Conservation (phyloP, 2,329 filamentous ascomycete species). For the Tolypocladium nubicola region DNA sequence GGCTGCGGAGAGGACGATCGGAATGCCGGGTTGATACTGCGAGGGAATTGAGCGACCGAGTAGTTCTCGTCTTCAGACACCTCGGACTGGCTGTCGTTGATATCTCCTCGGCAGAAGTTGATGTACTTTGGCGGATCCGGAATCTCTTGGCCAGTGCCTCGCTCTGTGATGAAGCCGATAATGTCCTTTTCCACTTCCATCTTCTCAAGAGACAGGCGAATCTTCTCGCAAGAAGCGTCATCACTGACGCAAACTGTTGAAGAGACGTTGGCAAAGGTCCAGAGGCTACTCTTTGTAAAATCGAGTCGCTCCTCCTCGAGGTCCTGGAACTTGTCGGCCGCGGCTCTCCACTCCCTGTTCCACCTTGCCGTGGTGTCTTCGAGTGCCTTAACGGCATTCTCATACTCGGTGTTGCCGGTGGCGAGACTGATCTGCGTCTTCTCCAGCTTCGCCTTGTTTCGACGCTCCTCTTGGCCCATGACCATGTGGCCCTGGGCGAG, state of each 20-base stretch:
- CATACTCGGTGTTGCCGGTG: constrained; percentile 85
- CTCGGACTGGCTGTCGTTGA: constrained; percentile 71
- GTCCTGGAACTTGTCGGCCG: constrained; percentile 98
- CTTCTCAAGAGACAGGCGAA: constrained; percentile 82
- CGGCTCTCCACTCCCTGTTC: constrained; percentile 98
- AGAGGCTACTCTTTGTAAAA: constrained; percentile 94
- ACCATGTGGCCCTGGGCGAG: constrained; percentile 99
- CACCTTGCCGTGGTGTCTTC: constrained; percentile 92
- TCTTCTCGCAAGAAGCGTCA: constrained; percentile 92
- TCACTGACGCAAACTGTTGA: constrained; percentile 98
- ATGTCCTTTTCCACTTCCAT: constrained; percentile 98
- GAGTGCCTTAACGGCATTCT: constrained; percentile 80
- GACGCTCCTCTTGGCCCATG: constrained; percentile 97
- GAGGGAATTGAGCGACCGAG: constrained; percentile 89
- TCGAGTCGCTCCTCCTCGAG: constrained; percentile 94
- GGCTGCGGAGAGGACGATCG: constrained; percentile 93
- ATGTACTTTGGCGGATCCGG: constrained; percentile 96
- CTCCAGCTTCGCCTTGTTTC: constrained; percentile 97
- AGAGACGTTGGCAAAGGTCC: constrained; percentile 95
- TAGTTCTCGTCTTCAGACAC: constrained; percentile 80
- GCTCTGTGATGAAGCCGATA: constrained; percentile 73
- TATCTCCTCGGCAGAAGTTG: constrained; percentile 91
- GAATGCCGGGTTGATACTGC: constrained; percentile 92
- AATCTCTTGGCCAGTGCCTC: constrained; percentile 91
- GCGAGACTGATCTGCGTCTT: constrained; percentile 97